Percentiles rank a stretch among this genome's conserved stretches.
Evolutionary conservation across 768 basidiomycete genomes (phyloP).

Genomic region (Paxillus ammoniavirescens): DNA sequence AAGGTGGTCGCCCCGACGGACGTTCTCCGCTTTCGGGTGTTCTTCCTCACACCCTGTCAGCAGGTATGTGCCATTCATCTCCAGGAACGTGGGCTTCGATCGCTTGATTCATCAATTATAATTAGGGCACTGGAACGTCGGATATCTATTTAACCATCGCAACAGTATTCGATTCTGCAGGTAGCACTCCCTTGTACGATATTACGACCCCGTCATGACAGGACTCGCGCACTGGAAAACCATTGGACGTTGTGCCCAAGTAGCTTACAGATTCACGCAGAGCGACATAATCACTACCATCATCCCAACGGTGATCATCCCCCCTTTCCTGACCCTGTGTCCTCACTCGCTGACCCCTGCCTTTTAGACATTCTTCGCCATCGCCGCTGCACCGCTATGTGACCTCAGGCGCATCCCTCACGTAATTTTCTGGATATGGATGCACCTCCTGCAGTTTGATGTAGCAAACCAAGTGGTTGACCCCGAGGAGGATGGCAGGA

Average conservation of each 20-base stretch:
- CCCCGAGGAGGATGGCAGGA: slow-evolving; percentile 41
- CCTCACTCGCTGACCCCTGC: background rate
- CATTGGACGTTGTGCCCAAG: slow-evolving; percentile 7
- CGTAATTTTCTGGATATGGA: slow-evolving; percentile 43
- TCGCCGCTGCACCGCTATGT: slow-evolving; percentile 32
- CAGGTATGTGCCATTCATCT: background rate
- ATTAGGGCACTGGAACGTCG: slow-evolving; percentile 2
- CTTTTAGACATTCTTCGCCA: slow-evolving; percentile 34
- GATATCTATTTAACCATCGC: slow-evolving; percentile 19
- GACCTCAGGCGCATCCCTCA: slow-evolving; percentile 20
- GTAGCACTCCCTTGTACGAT: slow-evolving; percentile 6
- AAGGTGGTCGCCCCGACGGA: too few species aligned
- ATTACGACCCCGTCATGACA: slow-evolving; percentile 22
- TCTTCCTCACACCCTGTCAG: slow-evolving; percentile 12
- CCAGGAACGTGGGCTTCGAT: background rate
- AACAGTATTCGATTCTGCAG: background rate
- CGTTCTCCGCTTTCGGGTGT: slow-evolving; percentile 7
- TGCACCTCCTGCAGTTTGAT: slow-evolving; percentile 46
- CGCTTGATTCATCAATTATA: background rate
- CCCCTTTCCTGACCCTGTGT: background rate
- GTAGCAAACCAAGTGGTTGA: slow-evolving; percentile 42
- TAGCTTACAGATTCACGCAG: slow-evolving; percentile 26
- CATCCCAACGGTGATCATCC: slow-evolving; percentile 23
- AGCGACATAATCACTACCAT: slow-evolving; percentile 25
- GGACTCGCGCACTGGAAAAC: slow-evolving; percentile 9